Evolutionary conservation across 1,284 basidiomycete species (phyloP).

Genomic region (Fomitopsis pinicola): DNA sequence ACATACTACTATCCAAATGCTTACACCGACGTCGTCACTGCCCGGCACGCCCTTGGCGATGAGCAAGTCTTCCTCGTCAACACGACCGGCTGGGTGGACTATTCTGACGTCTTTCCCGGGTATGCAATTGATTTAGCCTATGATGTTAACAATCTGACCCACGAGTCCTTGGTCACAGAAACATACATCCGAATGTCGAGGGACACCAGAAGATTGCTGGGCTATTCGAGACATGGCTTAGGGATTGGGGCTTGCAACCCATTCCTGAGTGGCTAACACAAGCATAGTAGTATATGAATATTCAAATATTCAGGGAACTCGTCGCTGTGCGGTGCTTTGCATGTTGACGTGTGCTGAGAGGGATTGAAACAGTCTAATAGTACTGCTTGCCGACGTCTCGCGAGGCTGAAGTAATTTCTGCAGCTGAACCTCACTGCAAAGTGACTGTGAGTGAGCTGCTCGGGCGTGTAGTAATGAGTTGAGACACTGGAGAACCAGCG

Average conservation of each 20-base stretch:
- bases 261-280: slow-evolving; percentile 25
- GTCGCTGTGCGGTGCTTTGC: no score
- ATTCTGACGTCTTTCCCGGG: slow-evolving; percentile 48
- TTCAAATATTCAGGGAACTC: no score
- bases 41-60: slow-evolving; percentile 39
- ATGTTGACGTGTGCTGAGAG: no score
- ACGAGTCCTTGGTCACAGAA: slow-evolving; percentile 27
- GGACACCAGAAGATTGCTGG: slow-evolving; percentile 48
- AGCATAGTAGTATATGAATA: background rate
- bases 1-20: slow-evolving; percentile 45
- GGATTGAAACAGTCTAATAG: no score
- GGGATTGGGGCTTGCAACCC: slow-evolving; percentile 39
- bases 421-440: no score
- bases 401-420: no score
- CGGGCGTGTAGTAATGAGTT: no score
- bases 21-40: slow-evolving; percentile 41
- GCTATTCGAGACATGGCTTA: slow-evolving; percentile 40
- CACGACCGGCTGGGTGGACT: slow-evolving; percentile 54
- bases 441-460: no score
- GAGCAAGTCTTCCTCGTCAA: slow-evolving; percentile 49
- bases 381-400: no score
- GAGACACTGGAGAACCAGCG: no score
- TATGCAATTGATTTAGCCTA: slow-evolving; percentile 16
- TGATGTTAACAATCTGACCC: background rate
- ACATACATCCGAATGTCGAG: slow-evolving; percentile 43